Conservation (phyloP, 306 rosid genomes). For the Mucuna pruriens region DNA sequence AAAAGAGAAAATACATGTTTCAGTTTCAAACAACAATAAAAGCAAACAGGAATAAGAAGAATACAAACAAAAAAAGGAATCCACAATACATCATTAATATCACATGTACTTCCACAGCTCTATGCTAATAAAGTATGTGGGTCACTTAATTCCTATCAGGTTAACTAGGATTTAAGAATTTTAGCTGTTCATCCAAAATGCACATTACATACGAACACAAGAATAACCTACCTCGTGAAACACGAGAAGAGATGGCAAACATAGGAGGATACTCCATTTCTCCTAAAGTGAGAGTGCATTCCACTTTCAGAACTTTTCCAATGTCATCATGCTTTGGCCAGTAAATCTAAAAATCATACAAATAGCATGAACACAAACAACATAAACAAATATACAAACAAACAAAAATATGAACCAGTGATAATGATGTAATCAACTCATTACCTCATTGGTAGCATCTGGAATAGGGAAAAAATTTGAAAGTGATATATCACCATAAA, state of each 20-base stretch:
- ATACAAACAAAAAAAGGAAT: not conserved
- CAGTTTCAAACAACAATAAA: not conserved
- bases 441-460: conserved; percentile 84
- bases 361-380: conserved; percentile 22
- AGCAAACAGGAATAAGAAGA: not conserved
- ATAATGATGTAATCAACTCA: conserved; percentile 31
- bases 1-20: not conserved
- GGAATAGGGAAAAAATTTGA: conserved; percentile 68
- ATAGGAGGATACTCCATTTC: conserved; percentile 77
- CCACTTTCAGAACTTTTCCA: conserved; percentile 83
- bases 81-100: not conserved
- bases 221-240: conserved; percentile 68
- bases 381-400: not conserved
- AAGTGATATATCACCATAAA: conserved; percentile 73
- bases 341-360: conserved; percentile 64
- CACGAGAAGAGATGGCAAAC: conserved; percentile 83
- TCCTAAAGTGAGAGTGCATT: conserved; percentile 74
- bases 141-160: conserved; percentile 1
- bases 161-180: conserved; percentile 6
- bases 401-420: conserved; percentile 26
- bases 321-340: conserved; percentile 91
- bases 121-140: not conserved
- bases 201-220: conserved; percentile 1
- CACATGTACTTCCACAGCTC: not conserved
- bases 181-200: conserved; percentile 11